Conservation (phyloP, 768 basidiomycete genomes). For the Auricularia sp. region DNA sequence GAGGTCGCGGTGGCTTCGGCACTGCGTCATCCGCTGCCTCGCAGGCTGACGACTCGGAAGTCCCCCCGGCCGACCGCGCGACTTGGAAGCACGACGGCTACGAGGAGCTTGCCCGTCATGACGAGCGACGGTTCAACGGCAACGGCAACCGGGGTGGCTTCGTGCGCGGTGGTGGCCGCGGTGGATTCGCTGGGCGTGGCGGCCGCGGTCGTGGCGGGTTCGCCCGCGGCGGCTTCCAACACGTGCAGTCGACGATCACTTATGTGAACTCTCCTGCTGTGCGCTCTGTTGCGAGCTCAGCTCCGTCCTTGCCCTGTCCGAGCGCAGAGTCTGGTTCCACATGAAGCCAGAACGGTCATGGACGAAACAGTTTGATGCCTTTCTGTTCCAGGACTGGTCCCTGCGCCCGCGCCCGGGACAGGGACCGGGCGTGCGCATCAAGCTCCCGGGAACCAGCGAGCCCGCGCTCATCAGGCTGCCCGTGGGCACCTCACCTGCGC, state of each 20-base stretch:
- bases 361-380: slow-evolving; percentile 76
- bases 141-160: slow-evolving; percentile 42
- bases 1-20: slow-evolving; percentile 40
- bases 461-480: slow-evolving; percentile 13
- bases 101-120: slow-evolving; percentile 73
- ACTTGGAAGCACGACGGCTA: slow-evolving; percentile 83
- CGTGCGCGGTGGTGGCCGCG: slow-evolving; percentile 33
- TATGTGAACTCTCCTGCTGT: neutral
- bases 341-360: slow-evolving; percentile 73
- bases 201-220: slow-evolving; percentile 9
- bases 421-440: slow-evolving; percentile 44
- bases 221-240: neutral
- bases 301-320: slow-evolving; percentile 11
- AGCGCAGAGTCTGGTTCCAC: slow-evolving; percentile 49
- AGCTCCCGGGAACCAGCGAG: slow-evolving; percentile 41
- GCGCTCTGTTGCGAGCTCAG: neutral
- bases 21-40: slow-evolving; percentile 11
- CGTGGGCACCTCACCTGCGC: slow-evolving; percentile 2
- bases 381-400: slow-evolving; percentile 54
- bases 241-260: neutral
- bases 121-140: slow-evolving; percentile 47
- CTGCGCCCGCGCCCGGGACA: slow-evolving; percentile 46
- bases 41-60: slow-evolving; percentile 21
- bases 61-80: slow-evolving; percentile 50
- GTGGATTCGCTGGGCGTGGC: slow-evolving; percentile 18